phyloP scores from a whole-genome alignment of 1,284 basidiomycete species.

The Singerocomus rubriflavus region DNA sequence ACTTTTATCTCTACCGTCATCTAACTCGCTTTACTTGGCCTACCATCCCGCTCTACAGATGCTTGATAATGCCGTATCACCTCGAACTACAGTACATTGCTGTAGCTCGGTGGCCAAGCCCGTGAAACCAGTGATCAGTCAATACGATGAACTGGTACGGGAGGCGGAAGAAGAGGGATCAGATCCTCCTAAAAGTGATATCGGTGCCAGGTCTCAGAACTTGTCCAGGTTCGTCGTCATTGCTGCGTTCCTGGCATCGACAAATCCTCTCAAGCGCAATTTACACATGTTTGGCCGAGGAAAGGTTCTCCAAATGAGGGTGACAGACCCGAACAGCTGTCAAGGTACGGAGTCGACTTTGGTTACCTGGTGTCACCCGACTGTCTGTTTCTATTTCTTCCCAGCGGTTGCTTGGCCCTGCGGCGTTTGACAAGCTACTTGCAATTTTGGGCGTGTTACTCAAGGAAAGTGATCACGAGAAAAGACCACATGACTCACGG shows the following conservation, averaged over 20 bases:
- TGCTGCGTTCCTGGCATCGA: conserved; percentile 82
- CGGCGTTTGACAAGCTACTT: conserved; percentile 79
- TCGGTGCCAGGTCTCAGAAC: conserved; percentile 36
- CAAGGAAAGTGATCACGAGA: conserved; percentile 75
- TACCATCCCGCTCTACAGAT: conserved; percentile 57
- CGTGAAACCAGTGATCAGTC: conserved; percentile 61
- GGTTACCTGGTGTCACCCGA: neutral
- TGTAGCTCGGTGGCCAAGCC: conserved; percentile 76
- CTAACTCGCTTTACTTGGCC: conserved; percentile 29
- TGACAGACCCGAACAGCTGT: conserved; percentile 37
- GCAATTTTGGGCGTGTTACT: conserved; percentile 82
- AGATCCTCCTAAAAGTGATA: conserved; percentile 28
- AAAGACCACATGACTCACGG: conserved; percentile 49
- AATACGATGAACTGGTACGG: conserved; percentile 35
- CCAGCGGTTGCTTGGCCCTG: conserved; percentile 78
- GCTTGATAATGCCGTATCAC: conserved; percentile 65
- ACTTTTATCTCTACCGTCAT: conserved; percentile 27
- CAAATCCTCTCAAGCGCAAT: conserved; percentile 82
- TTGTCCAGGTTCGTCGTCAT: conserved; percentile 72
- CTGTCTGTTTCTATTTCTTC: conserved; percentile 41
- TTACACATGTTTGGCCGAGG: conserved; percentile 77
- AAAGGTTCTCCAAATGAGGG: conserved; percentile 42
- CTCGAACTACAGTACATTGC: conserved; percentile 75
- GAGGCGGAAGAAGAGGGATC: conserved; percentile 25
- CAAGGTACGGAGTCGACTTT: conserved; percentile 40